Evolutionary conservation across 202 grass and related monocot genomes (phyloP), one percentile per base, ranked within the genome.

Genomic region (Digitaria exilis): DNA sequence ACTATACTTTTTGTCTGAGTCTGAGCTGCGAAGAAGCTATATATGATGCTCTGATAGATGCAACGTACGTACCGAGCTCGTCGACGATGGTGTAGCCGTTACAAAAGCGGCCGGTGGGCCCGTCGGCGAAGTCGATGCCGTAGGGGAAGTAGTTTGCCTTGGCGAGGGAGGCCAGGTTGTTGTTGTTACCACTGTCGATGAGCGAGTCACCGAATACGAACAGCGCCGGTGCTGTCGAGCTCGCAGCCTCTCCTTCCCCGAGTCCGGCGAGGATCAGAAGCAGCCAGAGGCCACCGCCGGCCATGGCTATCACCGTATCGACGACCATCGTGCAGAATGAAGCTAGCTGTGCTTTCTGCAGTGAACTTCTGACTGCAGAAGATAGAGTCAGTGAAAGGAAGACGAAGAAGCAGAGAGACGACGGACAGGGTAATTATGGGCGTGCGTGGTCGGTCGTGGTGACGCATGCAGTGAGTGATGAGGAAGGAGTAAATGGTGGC

Each of bases 181-280:
- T 90, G 82, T 93, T 88, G 87, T 90, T 90, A 73, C 91, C 85
- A 41, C 50, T 85, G 26, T 93, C 91, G 14, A 93, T 62, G 32
- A 90, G 85, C 69, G 88, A 93, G 75, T 93, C 88, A 1, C 91
- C 91, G 85, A 93, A 90, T 69, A 90, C 87, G 49, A 93, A 93
- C 81, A 88, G 73, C 49, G 77, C 89, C 64, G 89, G 77, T 78
- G 41, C 81, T 0, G 9, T 2, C 48, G 16, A 18, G 34, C 24
- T 13, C 43, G 2, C 73, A 24, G 18, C 8, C 43, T 8, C 61
- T 17, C 5, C 48, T 3, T 0, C 43, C 32, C n/a, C 19, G 9
- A 80, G 6, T 9, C 0, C 14, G 59, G 22, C 58, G 63, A 48
- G 14, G 50, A 14, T 8, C 63, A 4, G 51, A 61, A 32, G 4